Conservation (phyloP, 768 basidiomycete genomes). For the Termitomyces titanicus region DNA sequence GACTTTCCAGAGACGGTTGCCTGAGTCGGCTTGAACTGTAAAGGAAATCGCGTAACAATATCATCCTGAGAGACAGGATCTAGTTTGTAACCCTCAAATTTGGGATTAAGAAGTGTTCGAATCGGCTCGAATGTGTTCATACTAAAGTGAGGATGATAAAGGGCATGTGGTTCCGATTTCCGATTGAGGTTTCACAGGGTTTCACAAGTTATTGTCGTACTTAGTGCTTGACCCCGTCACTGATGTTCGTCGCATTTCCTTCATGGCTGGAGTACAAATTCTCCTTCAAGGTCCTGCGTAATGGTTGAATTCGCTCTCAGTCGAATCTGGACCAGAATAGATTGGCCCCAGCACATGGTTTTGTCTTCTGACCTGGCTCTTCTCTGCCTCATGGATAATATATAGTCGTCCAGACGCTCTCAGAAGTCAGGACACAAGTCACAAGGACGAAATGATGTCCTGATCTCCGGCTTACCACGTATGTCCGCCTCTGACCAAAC, state of each 20-base stretch:
- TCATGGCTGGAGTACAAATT: neutral
- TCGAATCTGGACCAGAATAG: no score
- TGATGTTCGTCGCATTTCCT: neutral
- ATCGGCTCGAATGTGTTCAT: slow-evolving; percentile 40
- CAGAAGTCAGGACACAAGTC: no score
- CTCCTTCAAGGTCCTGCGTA: no score
- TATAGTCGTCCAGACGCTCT: no score
- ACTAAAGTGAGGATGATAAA: neutral
- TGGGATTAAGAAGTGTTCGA: slow-evolving; percentile 65
- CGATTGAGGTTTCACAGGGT: neutral
- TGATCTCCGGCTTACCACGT: no score
- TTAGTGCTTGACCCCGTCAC: neutral
- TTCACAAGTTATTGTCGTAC: no score
- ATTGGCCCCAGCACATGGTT: no score
- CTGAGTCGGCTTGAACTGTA: slow-evolving; percentile 57
- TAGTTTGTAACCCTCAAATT: slow-evolving; percentile 84
- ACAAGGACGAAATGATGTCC: no score
- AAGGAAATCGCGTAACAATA: slow-evolving; percentile 44
- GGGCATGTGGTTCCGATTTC: neutral
- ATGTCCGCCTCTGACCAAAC: neutral
- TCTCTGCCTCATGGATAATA: no score
- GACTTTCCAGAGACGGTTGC: slow-evolving; percentile 56
- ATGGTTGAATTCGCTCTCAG: no score
- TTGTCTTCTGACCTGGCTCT: no score
- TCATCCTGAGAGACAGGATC: slow-evolving; percentile 58